Evolutionary conservation across 768 basidiomycete species (phyloP), one percentile per base, ranked within the genome.

Genomic region (Russula sp.): DNA sequence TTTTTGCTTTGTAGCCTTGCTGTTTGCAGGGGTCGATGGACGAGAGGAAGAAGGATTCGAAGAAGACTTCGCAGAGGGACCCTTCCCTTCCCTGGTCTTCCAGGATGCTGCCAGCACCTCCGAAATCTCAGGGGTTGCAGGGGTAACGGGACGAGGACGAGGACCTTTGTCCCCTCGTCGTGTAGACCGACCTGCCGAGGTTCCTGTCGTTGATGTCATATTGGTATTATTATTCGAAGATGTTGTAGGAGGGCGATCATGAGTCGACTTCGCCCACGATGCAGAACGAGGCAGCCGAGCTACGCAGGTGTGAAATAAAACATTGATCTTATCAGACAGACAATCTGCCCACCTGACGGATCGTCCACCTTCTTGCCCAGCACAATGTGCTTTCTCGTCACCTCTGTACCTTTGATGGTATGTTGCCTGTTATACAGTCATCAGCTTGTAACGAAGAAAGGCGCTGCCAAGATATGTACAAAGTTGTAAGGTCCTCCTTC

Each of bases 401-500:
- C 87, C 72, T 93, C 93, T 3, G 88, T 90, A 25, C 90, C 87
- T 75, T 94, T 95, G 76, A 93, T 89, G 0, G 91, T 91, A 72
- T 94, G 93, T 83, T 93, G 93, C 70, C 93, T 93, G 65, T 7
- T 38, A 57, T 50, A 59, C 66, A 56, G 60, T 51, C 57, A 53
- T 49, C 55, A 65, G 57, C 52, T 29, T 1, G n/a, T 35, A 35
- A 66, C 2, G 61, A 53, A 47, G 38, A 57, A 34, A 34, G 34
- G 59, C 16, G 49, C 36, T 56, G 64, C 34, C 35, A 43, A 64
- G 65, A 56, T 3, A 79, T 84, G 50, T 70, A 96, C 93, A 95
- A 75, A 0, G 94, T 96, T 29, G 93, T 88, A 60, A 96, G 77
- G 73, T 98, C 96, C 72, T 98, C 94, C 75, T 95, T 95, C 1